Percentiles rank a stretch among this genome's conserved stretches.
These are phyloP conservation scores for Tulasnella sp. DNA, from an alignment of 768 basidiomycete genomes.

Conservation along the genomic window DNA sequence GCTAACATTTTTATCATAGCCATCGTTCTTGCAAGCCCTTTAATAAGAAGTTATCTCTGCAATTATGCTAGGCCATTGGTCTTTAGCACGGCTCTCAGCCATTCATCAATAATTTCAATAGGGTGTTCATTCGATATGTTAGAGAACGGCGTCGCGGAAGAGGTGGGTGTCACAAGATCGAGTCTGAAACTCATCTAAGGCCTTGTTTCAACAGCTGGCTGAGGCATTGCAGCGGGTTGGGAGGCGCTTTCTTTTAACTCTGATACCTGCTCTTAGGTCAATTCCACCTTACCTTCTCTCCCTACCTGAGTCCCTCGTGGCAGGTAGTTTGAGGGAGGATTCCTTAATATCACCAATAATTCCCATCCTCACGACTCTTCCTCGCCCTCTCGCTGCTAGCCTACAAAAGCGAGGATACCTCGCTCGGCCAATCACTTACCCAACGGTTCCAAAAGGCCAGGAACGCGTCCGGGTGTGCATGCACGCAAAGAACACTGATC, in stretches of 20 bases:
- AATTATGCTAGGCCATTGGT: constrained; percentile 88
- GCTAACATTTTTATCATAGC: constrained; percentile 33
- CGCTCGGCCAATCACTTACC: constrained; percentile 68
- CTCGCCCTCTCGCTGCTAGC: constrained; percentile 60
- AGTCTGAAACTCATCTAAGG: neutral
- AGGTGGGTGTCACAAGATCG: constrained; percentile 30
- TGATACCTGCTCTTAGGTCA: constrained; percentile 28
- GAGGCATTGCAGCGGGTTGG: constrained; percentile 21
- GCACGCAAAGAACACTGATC: constrained; percentile 56
- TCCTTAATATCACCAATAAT: constrained; percentile 59
- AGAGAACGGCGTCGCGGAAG: constrained; percentile 47
- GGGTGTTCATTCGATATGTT: constrained; percentile 72
- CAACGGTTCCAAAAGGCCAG: constrained; percentile 78
- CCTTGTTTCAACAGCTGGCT: constrained; percentile 20
- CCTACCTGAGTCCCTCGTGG: constrained; percentile 16
- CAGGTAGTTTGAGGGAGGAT: constrained; percentile 4
- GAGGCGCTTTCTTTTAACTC: constrained; percentile 27
- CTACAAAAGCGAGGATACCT: constrained; percentile 43
- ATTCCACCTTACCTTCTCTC: constrained; percentile 26
- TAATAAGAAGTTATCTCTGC: constrained; percentile 71
- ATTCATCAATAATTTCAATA: constrained; percentile 60
- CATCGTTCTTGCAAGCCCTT: constrained; percentile 54
- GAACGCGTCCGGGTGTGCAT: constrained; percentile 83
- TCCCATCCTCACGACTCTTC: constrained; percentile 64
- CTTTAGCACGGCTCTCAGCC: constrained; percentile 77